Evolutionary conservation across 2,329 filamentous ascomycete species (phyloP), one percentile per base, ranked within the genome.

Genomic region (Amylocarpus encephaloides): DNA sequence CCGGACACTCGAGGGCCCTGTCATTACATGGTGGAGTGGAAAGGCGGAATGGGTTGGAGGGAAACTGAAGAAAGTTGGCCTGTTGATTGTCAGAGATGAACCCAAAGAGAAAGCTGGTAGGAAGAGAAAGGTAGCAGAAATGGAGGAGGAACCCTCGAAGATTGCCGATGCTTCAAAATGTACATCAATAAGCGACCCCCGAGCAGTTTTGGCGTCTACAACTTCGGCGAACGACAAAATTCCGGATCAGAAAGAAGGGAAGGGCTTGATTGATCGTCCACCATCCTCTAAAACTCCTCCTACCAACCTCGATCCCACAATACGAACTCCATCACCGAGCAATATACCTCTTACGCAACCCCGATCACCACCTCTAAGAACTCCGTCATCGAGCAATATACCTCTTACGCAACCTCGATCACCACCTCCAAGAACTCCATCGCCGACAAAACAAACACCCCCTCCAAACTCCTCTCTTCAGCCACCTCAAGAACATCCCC

Each of bases 11-110:
- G 84, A 92, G 48, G 93, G 93, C 0, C 89, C 93, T 0, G 88
- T 96, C 10, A 83, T 96, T 38, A 88, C 88, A 2, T 92, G 87
- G 67, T 96, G 91, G 85, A 97, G 91, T 67, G 93, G 92, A n/a
- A 79, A 88, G 55, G 87, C 87, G 32, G 81, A 88, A 60, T 92
- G 88, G 78, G 77, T 85, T 49, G 84, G 88, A 61, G 86, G 85
- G 19, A 86, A 84, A 64, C 72, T 91, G 63, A 83, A 80, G 63
- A 78, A 80, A 54, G 77, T 89, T 35, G 87, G 88, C 36, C 83
- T 79, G 59, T 74, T 78, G 55, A 75, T 85, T 34, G 76, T 75
- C 1, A 75, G 83, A 54, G 79, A 83, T 13, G 47, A 43, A 22
- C 32, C 42, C 39, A 71, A 74, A 55, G 71, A 76, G 66, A 83